Conservation (phyloP, 306 rosid species). For the Phaseolus lunatus region DNA sequence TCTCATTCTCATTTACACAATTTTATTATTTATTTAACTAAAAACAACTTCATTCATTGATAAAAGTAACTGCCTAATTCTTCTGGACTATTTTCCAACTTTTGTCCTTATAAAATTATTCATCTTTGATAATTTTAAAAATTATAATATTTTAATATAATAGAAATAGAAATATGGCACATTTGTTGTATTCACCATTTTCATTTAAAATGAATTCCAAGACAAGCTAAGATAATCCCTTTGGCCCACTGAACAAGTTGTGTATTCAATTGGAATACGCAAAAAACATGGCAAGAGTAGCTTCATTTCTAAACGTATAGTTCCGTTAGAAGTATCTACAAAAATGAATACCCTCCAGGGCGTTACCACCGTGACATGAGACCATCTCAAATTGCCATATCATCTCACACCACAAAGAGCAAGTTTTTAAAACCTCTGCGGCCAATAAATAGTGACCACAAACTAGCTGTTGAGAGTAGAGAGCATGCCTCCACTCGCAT, state of each 20-base stretch:
- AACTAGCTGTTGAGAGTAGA: conserved; percentile 78
- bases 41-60: too few relatives aligned
- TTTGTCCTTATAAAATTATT: too few relatives aligned
- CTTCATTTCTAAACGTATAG: conserved; percentile 12
- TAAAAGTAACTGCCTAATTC: too few relatives aligned
- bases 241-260: not conserved
- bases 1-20: too few relatives aligned
- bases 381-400: conserved; percentile 21
- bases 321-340: conserved; percentile 44
- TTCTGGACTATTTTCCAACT: too few relatives aligned
- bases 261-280: not conserved
- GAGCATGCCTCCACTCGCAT: conserved; percentile 80
- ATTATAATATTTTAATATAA: too few relatives aligned
- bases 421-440: not conserved
- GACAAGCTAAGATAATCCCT: not conserved
- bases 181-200: too few relatives aligned
- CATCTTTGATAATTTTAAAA: too few relatives aligned
- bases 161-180: too few relatives aligned
- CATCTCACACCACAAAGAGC: conserved; percentile 20
- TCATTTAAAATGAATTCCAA: not conserved
- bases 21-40: too few relatives aligned
- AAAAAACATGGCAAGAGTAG: too few relatives aligned
- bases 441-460: conserved; percentile 7
- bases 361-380: conserved; percentile 18
- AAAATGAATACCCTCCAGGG: conserved; percentile 43